Evolutionary conservation across 2,329 filamentous ascomycete species (phyloP), one percentile per base, ranked within the genome.

Genomic region (Phialocephala subalpina): DNA sequence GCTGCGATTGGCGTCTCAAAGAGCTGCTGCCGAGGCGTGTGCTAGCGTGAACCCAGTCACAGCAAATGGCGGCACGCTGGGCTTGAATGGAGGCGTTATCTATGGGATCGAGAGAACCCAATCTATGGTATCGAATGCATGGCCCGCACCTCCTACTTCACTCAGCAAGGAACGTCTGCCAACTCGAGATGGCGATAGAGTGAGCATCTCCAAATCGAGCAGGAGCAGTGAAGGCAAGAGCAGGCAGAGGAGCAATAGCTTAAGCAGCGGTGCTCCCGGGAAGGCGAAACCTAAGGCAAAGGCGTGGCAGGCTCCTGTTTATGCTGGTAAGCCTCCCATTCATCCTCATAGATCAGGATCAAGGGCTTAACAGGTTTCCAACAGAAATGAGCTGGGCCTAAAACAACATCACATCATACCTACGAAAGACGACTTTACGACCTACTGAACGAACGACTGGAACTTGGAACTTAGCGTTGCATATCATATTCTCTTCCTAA

Each of bases 221-320:
- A 76, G 67, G 68, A 73, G 76, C 36, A 75, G 74, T 40, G 76
- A 77, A 38, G 74, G 75, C 1, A 70, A 71, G 18, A 72, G 70
- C 53, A 70, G 72, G n/a, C 61, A 65, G 9, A 67, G 74, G 4
- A 69, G 63, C 29, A 73, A 76, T 35, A 73, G 73, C 64, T 72
- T 73, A 29, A 62, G 62, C 22, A 65, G 59, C 22, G 67, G 66
- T 16, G 60, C 47, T 67, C 60, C 73, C 4, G 29, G 29, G 63
- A 72, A 69, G 20, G 40, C 60, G 67, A 78, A 74, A 70, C 74
- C 68, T 63, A 79, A 80, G 73, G 76, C 75, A 57, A 79, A 79
- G 68, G 75, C 76, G 33, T 81, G 80, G 80, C 78, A 81, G 67
- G 73, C 78, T 49, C 77, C 78, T 42, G 75, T 79, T 35, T 81